Evolutionary conservation across 73 alveolate species (phyloP), one percentile per base, ranked within the genome.

Genomic region (Tetrahymena thermophila): DNA sequence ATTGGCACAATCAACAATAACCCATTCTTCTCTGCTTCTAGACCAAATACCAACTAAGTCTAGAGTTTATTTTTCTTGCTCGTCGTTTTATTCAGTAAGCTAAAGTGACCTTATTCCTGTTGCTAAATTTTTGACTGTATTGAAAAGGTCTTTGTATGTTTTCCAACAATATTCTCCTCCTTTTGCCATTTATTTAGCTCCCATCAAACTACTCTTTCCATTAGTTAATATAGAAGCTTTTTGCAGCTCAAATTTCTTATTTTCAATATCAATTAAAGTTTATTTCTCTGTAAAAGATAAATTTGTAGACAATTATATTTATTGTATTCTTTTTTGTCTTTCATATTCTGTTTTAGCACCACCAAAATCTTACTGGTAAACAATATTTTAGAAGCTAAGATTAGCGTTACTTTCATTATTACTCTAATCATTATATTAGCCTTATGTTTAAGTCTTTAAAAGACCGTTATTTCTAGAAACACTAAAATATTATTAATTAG

Each of bases 11-110:
- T 98, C 99, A 3, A 96, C 93, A 10, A 97, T 85, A 1, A 96
- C 95, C 99, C 98, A 98, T 94, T 98, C 99, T 37, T 96, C 98
- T 56, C 99, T 58, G 89, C 97, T 98, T 85, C 97, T 98, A 0
- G 99, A 97, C 85, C 97, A 98, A 35, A 98, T 94, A 5, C 99
- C 99, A 17, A 98, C 93, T 23, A 97, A 93, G 93, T 95, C 94
- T 94, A 89, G 93, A 93, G 94, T 94, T 28, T 96, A 96, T 44
- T 95, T 97, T 40, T 96, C 97, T 40, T 96, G 96, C 31, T 56
- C 85, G 11, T 94, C 85, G 94, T 96, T 37, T 96, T 85, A 0
- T 71, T 71, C 89, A 28, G 89, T 40, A 3, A 71, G 37, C 11
- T 25, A 71, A 8, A 71, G 37, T 16, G 42, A n/a, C 37, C n/a